phyloP scores from a whole-genome alignment of 83 land plant species.

The Thuja plicata region DNA sequence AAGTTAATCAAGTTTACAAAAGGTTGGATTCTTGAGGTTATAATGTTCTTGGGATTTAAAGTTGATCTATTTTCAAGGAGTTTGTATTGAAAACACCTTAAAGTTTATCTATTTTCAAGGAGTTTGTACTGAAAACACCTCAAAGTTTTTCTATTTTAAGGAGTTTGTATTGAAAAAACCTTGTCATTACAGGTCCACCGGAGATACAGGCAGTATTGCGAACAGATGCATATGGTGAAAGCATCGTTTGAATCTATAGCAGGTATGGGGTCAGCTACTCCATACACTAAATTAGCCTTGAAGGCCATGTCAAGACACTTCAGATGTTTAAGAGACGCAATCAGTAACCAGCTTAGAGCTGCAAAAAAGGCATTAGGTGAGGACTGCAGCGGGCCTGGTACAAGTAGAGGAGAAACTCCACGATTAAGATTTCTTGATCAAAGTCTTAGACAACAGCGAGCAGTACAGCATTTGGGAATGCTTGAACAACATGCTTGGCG shows the following conservation, averaged over 20 bases:
- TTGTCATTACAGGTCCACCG: slow-evolving; percentile 40
- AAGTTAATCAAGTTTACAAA: background rate
- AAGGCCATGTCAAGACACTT: slow-evolving; percentile 63
- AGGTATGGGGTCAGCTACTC: slow-evolving; percentile 59
- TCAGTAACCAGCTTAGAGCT: slow-evolving; percentile 45
- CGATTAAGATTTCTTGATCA: slow-evolving; percentile 23
- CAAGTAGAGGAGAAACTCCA: slow-evolving; percentile 25
- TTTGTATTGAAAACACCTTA: background rate
- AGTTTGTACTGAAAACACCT: background rate
- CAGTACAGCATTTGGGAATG: slow-evolving; percentile 28
- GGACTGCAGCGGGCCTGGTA: slow-evolving; percentile 10
- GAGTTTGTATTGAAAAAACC: background rate
- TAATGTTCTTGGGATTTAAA: background rate
- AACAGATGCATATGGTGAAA: slow-evolving; percentile 57
- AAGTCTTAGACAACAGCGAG: slow-evolving; percentile 25
- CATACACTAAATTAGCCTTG: slow-evolving; percentile 51
- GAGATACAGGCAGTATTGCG: slow-evolving; percentile 61
- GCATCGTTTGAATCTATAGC: slow-evolving; percentile 66
- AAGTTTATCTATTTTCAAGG: too few species aligned
- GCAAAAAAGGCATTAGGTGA: slow-evolving; percentile 41
- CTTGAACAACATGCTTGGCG: slow-evolving; percentile 61
- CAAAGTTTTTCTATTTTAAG: too few species aligned
- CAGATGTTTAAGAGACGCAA: slow-evolving; percentile 44
- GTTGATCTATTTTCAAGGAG: background rate
- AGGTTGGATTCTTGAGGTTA: background rate